A percentile compares a stretch with the other conserved stretches of the same genome.
These are phyloP conservation scores for Saccharomycopsis sp. DNA, from an alignment of 805 yeast species.

Conservation along the genomic window DNA sequence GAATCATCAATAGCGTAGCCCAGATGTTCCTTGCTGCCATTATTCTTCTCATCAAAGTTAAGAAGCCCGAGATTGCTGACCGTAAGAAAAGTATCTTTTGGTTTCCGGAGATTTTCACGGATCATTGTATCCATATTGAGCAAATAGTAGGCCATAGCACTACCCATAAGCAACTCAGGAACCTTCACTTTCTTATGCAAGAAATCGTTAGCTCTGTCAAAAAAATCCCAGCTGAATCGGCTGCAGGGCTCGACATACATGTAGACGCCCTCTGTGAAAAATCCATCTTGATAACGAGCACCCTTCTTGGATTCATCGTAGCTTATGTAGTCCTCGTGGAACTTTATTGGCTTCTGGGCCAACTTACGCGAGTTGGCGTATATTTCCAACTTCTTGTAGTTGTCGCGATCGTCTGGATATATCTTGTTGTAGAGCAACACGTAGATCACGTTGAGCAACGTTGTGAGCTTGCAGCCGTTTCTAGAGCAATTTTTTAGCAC, in stretches of 20 bases:
- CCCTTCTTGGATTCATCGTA: background rate
- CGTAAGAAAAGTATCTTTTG: background rate
- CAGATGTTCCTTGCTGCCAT: background rate
- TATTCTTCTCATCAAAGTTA: background rate
- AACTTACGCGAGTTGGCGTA: slow-evolving; percentile 1
- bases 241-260: slow-evolving; percentile 4
- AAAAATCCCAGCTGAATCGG: background rate
- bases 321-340: background rate
- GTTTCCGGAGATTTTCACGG: background rate
- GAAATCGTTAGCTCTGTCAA: background rate
- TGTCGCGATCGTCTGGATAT: background rate
- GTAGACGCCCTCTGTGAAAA: background rate
- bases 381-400: slow-evolving; percentile 7
- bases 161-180: background rate
- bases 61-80: slow-evolving; percentile 3
- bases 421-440: background rate
- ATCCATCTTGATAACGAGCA: slow-evolving; percentile 4
- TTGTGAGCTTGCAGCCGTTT: background rate
- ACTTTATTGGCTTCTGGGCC: background rate
- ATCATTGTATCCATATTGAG: background rate
- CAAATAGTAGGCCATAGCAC: slow-evolving; percentile 2
- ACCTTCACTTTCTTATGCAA: background rate
- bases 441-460: background rate
- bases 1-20: background rate
- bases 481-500: background rate